A percentile compares a stretch with the other conserved stretches of the same genome.
These are phyloP conservation scores for Xylaria multiplex DNA, from an alignment of 2,329 filamentous ascomycete species.

Conservation along the genomic window DNA sequence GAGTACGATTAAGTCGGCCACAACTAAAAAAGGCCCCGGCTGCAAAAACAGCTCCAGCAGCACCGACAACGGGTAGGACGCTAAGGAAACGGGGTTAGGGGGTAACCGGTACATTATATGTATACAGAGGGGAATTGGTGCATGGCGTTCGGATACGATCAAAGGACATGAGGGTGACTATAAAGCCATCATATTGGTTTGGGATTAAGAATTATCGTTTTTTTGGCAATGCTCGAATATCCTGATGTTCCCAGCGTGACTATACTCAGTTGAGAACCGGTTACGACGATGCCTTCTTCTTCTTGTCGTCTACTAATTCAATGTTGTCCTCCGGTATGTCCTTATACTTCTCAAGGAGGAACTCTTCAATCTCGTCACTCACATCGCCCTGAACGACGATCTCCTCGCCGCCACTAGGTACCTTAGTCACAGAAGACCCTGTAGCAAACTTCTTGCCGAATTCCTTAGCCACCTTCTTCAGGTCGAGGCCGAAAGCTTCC, in stretches of 20 bases:
- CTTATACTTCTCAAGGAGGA: slow-evolving; percentile 86
- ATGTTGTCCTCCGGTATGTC: slow-evolving; percentile 95
- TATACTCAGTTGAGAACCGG: slow-evolving; percentile 16
- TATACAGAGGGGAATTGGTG: slow-evolving; percentile 20
- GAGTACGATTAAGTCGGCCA: slow-evolving; percentile 61
- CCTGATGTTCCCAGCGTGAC: slow-evolving; percentile 32
- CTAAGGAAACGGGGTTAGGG: slow-evolving; percentile 62
- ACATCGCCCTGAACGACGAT: slow-evolving; percentile 98
- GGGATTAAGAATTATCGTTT: slow-evolving; percentile 32
- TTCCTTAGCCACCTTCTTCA: slow-evolving; percentile 97
- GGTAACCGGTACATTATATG: slow-evolving; percentile 12
- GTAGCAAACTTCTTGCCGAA: slow-evolving; percentile 99
- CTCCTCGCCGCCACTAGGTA: slow-evolving; percentile 86
- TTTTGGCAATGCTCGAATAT: slow-evolving; percentile 30
- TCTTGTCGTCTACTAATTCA: slow-evolving; percentile 94
- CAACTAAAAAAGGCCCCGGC: slow-evolving; percentile 61
- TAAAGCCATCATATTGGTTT: slow-evolving; percentile 28
- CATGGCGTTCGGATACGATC: slow-evolving; percentile 31
- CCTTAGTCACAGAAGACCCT: slow-evolving; percentile 90
- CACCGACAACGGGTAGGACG: slow-evolving; percentile 59
- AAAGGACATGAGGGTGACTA: slow-evolving; percentile 16
- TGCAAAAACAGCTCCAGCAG: slow-evolving; percentile 54
- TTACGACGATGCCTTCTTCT: slow-evolving; percentile 72
- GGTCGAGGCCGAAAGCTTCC: slow-evolving; percentile 88
- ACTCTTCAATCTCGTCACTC: slow-evolving; percentile 93